Percentiles rank a stretch among this genome's conserved stretches.
phyloP scores from a whole-genome alignment of 805 yeast species.

The Candida bentonensis region DNA sequence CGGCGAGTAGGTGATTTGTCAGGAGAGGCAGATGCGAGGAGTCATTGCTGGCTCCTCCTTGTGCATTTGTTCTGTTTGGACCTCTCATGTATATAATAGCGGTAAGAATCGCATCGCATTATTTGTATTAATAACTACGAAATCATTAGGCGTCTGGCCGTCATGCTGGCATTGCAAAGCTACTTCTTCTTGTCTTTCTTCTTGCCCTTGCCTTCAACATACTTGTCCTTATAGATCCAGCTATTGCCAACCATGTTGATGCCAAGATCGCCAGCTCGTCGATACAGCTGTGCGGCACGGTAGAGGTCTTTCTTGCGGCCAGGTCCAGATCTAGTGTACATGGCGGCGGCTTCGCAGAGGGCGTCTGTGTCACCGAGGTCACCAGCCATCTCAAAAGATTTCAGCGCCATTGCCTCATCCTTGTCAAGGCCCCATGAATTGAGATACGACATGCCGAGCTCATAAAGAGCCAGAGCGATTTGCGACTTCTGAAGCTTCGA shows the following conservation, averaged over 20 bases:
- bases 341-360: slow-evolving; percentile 50
- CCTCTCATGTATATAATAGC: no score
- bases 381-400: slow-evolving; percentile 49
- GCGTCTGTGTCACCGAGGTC: slow-evolving; percentile 55
- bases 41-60: no score
- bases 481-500: slow-evolving; percentile 12
- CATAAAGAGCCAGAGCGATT: slow-evolving; percentile 33
- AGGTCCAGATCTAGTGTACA: slow-evolving; percentile 46
- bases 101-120: no score
- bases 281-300: slow-evolving; percentile 57
- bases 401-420: slow-evolving; percentile 44
- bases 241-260: slow-evolving; percentile 49
- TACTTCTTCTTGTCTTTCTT: background rate
- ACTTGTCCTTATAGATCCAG: slow-evolving; percentile 66
- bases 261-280: slow-evolving; percentile 51
- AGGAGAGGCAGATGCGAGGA: no score
- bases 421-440: slow-evolving; percentile 43
- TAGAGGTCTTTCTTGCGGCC: slow-evolving; percentile 41
- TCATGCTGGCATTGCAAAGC: no score
- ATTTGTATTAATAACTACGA: no score
- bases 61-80: no score
- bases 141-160: no score
- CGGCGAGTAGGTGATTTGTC: background rate
- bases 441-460: slow-evolving; percentile 42
- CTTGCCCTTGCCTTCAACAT: slow-evolving; percentile 15